phyloP scores from a whole-genome alignment of 2,329 filamentous ascomycete species.

The Teratosphaeria pseudoeucalypti region DNA sequence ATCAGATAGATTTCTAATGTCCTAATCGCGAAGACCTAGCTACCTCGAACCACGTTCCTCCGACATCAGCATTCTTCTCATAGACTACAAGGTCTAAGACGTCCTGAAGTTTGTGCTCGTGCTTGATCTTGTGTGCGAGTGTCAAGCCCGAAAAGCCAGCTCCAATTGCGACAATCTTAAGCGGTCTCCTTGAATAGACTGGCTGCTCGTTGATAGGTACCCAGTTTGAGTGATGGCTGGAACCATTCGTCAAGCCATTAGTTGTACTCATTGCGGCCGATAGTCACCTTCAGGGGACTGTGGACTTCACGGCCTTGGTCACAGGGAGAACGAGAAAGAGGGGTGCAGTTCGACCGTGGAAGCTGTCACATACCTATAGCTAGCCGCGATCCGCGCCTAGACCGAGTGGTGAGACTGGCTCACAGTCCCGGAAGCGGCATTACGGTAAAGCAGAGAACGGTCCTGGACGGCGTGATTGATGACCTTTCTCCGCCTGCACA shows the following conservation, averaged over 20 bases:
- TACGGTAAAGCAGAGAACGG: too few relatives aligned
- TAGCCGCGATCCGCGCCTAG: background rate
- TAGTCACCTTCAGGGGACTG: background rate
- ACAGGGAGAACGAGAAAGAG: background rate
- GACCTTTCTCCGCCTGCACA: background rate
- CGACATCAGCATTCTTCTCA: constrained; percentile 30
- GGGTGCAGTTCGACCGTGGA: background rate
- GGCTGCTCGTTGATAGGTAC: constrained; percentile 1
- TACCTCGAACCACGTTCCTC: constrained; percentile 27
- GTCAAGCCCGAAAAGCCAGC: constrained; percentile 2
- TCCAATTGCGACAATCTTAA: constrained; percentile 1
- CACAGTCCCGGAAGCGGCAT: too few relatives aligned
- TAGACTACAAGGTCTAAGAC: constrained; percentile 32
- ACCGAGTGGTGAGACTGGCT: background rate
- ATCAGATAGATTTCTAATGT: background rate
- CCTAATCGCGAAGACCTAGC: background rate
- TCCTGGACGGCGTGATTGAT: background rate
- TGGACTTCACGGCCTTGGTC: background rate
- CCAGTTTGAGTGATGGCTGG: background rate
- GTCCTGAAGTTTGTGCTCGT: constrained; percentile 18
- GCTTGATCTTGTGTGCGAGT: constrained; percentile 11
- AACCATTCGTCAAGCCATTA: background rate
- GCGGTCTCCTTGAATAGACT: background rate
- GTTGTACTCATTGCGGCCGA: background rate
- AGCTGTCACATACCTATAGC: background rate